Conservation (phyloP, 441 rosid genomes). For the Erysimum cheiri region DNA sequence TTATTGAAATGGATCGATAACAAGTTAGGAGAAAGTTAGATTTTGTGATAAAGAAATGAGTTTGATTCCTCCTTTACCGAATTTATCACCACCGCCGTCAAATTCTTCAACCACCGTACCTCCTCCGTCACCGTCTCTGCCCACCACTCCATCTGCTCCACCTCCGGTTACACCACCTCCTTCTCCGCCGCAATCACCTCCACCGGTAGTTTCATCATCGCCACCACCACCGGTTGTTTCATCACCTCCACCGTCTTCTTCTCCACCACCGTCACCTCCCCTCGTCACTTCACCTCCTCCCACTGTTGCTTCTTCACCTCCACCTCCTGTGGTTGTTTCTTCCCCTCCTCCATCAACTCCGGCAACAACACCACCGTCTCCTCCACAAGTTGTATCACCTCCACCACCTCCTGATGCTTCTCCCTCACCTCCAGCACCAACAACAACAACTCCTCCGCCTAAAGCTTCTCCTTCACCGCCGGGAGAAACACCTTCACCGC, state of each 20-base stretch:
- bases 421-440: slow-evolving; percentile 43
- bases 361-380: slow-evolving; percentile 47
- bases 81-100: slow-evolving; percentile 47
- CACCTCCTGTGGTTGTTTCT: slow-evolving; percentile 45
- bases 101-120: slow-evolving; percentile 52
- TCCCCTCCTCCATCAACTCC: slow-evolving; percentile 57
- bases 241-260: slow-evolving; percentile 49
- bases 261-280: slow-evolving; percentile 53
- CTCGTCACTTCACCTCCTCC: slow-evolving; percentile 50
- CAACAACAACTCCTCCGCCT: slow-evolving; percentile 46
- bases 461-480: slow-evolving; percentile 53
- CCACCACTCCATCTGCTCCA: slow-evolving; percentile 54
- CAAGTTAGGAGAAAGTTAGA: neutral
- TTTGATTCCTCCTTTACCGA: slow-evolving; percentile 52
- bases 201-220: slow-evolving; percentile 48
- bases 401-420: slow-evolving; percentile 55
- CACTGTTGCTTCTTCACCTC: slow-evolving; percentile 46
- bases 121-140: slow-evolving; percentile 53
- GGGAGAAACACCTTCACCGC: slow-evolving; percentile 39
- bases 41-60: slow-evolving; percentile 45
- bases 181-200: slow-evolving; percentile 56
- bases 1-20: slow-evolving; percentile 3
- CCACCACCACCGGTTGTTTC: slow-evolving; percentile 46
- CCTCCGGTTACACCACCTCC: slow-evolving; percentile 57
- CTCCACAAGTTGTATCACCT: slow-evolving; percentile 47